Conservation (phyloP, 2,329 filamentous ascomycete genomes). For the Achaetomium macrosporum region DNA sequence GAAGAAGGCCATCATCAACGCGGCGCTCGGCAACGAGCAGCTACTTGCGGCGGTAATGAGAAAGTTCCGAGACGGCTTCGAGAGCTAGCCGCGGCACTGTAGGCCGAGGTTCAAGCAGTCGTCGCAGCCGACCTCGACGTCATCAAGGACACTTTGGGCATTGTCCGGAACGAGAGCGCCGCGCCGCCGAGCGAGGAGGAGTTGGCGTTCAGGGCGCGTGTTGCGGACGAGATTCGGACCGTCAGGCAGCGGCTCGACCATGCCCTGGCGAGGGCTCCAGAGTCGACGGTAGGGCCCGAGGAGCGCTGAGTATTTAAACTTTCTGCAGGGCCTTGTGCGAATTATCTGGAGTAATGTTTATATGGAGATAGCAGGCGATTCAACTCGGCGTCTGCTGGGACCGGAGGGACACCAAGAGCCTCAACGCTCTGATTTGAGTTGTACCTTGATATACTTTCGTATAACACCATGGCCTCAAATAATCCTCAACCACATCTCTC, state of each 20-base stretch:
- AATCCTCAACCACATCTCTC: not conserved
- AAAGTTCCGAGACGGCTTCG: conserved; percentile 25
- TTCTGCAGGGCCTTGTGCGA: too few species aligned
- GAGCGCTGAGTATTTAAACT: too few species aligned
- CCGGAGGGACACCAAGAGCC: too few species aligned
- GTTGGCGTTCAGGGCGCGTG: conserved; percentile 30
- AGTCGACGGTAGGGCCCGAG: too few species aligned
- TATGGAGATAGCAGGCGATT: not conserved
- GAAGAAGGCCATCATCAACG: conserved; percentile 32
- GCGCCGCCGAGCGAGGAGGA: conserved; percentile 34
- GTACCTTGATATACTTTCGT: too few species aligned
- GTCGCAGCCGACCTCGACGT: conserved; percentile 24
- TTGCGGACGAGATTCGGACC: conserved; percentile 23
- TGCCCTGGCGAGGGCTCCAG: too few species aligned
- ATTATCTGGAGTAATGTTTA: too few species aligned
- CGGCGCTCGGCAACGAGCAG: conserved; percentile 20
- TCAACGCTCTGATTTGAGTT: too few species aligned
- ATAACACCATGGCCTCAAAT: too few species aligned
- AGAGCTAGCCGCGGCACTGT: conserved; percentile 19
- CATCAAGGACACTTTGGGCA: conserved; percentile 30
- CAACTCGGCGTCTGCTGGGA: not conserved
- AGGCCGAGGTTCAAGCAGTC: conserved; percentile 20
- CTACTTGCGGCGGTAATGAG: conserved; percentile 31
- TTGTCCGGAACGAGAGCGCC: conserved; percentile 35
- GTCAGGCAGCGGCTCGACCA: not conserved